These are phyloP conservation scores for Cryphonectria radicalis DNA, from an alignment of 2,329 filamentous ascomycete genomes.

Conservation along the genomic window DNA sequence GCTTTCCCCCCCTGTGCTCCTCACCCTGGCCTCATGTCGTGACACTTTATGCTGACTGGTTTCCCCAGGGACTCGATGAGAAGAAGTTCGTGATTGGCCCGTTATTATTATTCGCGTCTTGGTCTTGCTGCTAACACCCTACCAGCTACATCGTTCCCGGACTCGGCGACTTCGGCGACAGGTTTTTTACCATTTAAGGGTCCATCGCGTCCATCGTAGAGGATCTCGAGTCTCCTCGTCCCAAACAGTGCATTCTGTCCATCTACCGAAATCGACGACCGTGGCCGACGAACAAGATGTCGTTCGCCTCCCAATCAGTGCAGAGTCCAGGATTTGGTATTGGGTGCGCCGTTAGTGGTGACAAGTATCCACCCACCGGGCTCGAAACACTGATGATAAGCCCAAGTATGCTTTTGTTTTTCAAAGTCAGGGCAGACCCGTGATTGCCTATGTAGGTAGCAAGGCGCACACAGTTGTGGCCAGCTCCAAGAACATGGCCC, in stretches of 20 bases:
- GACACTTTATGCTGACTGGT: constrained; percentile 32
- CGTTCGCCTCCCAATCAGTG: neutral
- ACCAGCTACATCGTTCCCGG: constrained; percentile 91
- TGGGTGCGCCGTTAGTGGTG: neutral
- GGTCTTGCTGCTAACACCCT: constrained; percentile 44
- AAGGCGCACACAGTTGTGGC: constrained; percentile 4
- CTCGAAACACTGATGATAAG: neutral
- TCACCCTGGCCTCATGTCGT: constrained; percentile 9
- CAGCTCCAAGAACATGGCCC: constrained; percentile 18
- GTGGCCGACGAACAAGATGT: neutral
- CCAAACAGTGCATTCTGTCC: neutral
- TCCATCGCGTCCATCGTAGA: constrained; percentile 11
- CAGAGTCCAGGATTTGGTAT: neutral
- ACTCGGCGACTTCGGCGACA: constrained; percentile 91
- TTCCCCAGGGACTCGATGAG: constrained; percentile 78
- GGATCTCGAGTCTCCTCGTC: neutral
- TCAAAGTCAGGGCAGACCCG: neutral
- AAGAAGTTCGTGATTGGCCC: constrained; percentile 75
- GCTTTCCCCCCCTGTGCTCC: constrained; percentile 31
- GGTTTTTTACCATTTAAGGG: constrained; percentile 87
- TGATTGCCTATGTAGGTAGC: constrained; percentile 8
- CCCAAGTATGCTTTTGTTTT: neutral
- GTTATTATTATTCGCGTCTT: constrained; percentile 12
- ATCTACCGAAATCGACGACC: neutral
- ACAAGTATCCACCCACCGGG: constrained; percentile 2